Evolutionary conservation across 2,329 filamentous ascomycete genomes (phyloP), one percentile per base, ranked within the genome.

Genomic region (Colletotrichum brevisporum): DNA sequence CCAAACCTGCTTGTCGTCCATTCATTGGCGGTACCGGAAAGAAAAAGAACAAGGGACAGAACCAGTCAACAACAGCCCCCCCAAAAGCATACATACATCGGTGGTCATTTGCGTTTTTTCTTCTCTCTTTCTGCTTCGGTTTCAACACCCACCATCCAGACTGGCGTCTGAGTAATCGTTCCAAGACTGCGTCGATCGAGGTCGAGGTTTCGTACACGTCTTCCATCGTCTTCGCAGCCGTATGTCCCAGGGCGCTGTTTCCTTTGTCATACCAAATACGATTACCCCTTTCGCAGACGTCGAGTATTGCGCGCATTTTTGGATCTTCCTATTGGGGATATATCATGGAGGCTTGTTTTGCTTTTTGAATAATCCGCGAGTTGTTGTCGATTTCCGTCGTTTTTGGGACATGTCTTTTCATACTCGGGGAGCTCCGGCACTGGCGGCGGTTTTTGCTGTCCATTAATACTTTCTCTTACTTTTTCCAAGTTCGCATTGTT

Each of bases 191-290:
- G 21, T 43, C 51, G 59, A 53, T 4, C 13, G 41, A 48, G 36
- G 52, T 39, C 24, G 43, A 16, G 41, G n/a, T n/a, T 39, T 50
- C 39, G 47, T 48, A 18, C 13, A n/a, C 39, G 13, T 10, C 48
- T 39, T 53, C 65, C 27, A 39, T 45, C n/a, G 31, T 50, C 16
- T 48, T 48, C 53, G 65, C 39, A 39, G 53, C 60, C 39, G 47
- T 48, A 18, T 27, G 53, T 53, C 60, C 27, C 15, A 15, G 6
- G 65, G 53, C 60, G 43, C 48, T 27, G 18, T 70, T 67, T 70
- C 41, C 63, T 70, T 70, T 70, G 67, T 70, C 67, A 47, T 10
- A 59, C 31, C 39, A 63, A 51, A 67, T 51, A 68, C 24, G 57
- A 50, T 68, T 67, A 58, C 48, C 63, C 41, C 62, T 2, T 36